Conservation (phyloP, 2,329 filamentous ascomycete genomes). For the Monilinia polystroma region DNA sequence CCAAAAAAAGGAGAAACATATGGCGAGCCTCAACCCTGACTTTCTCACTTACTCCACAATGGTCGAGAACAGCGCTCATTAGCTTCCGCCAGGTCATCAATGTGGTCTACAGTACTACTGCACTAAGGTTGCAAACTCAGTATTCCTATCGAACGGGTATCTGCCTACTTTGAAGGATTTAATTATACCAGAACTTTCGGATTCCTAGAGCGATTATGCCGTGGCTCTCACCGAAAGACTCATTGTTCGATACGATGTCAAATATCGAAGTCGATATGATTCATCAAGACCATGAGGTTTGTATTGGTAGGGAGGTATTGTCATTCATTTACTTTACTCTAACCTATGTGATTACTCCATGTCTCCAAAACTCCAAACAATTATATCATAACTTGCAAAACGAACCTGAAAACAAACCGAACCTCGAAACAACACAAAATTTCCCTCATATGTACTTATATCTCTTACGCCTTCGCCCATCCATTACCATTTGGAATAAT, state of each 20-base stretch:
- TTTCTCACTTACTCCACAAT: not conserved
- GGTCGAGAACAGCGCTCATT: not conserved
- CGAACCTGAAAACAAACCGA: not conserved
- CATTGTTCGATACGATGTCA: not conserved
- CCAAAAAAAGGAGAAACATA: not conserved
- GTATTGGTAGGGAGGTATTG: not conserved
- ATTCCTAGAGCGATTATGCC: not conserved
- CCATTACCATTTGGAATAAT: not conserved
- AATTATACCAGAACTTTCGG: no score
- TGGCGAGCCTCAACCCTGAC: no score
- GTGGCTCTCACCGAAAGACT: not conserved
- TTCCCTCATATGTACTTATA: not conserved
- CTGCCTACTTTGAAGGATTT: not conserved
- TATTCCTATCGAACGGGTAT: not conserved
- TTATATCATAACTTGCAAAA: not conserved
- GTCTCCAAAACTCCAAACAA: constrained; percentile 6
- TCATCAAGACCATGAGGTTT: not conserved
- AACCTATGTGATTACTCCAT: not conserved
- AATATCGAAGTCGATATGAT: not conserved
- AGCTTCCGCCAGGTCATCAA: not conserved
- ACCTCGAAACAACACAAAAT: not conserved
- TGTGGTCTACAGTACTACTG: not conserved
- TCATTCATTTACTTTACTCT: not conserved
- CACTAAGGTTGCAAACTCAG: not conserved
- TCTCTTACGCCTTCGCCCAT: not conserved